Evolutionary conservation across 139 green algal species (phyloP).

Genomic region (Bryopsis sp.): DNA sequence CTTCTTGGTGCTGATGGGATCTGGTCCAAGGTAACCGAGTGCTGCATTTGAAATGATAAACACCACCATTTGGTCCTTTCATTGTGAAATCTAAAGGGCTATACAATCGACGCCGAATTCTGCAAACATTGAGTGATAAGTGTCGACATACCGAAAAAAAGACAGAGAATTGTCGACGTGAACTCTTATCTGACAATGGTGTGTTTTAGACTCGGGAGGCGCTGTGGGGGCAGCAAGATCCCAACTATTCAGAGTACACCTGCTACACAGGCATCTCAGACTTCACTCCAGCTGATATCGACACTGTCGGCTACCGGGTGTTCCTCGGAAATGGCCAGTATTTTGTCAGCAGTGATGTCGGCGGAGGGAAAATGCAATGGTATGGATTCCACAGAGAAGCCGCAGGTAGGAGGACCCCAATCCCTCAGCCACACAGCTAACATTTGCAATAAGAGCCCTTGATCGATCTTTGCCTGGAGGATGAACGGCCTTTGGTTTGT

Average conservation of each 20-base stretch:
- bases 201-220: conserved; percentile 31
- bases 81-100: neutral
- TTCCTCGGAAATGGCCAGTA: conserved; percentile 96
- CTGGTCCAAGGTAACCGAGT: conserved; percentile 51
- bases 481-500: neutral
- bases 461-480: too few species aligned
- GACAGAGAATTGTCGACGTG: too few species aligned
- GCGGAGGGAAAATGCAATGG: conserved; percentile 93
- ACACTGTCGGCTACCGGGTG: conserved; percentile 79
- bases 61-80: conserved; percentile 18
- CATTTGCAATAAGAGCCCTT: too few species aligned
- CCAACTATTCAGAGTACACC: conserved; percentile 80
- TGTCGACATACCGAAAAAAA: too few species aligned
- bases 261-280: conserved; percentile 90
- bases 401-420: conserved; percentile 30
- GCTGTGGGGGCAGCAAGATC: conserved; percentile 49
- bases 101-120: neutral
- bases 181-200: too few species aligned
- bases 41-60: too few species aligned
- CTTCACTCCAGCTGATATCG: conserved; percentile 83
- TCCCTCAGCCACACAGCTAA: neutral
- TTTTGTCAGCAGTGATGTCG: conserved; percentile 97
- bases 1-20: conserved; percentile 95
- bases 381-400: conserved; percentile 95
- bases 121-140: too few species aligned